Conservation (phyloP, 495 filamentous ascomycete species). For the Penicillium alfredii region DNA sequence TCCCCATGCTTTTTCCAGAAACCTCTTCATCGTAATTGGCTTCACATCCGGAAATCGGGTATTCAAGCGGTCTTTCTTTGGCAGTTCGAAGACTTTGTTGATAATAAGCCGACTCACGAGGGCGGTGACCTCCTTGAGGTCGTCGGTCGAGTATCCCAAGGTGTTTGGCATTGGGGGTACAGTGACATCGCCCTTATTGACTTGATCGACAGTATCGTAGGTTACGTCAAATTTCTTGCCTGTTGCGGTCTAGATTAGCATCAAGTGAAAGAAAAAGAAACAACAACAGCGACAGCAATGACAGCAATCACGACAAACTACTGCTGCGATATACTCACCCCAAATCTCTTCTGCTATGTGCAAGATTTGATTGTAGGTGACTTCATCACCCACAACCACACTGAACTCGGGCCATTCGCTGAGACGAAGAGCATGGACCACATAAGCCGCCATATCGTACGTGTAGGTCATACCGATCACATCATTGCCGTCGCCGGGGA, state of each 20-base stretch:
- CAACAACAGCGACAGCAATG: too few relatives aligned
- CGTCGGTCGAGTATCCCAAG: constrained; percentile 17
- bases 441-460: constrained; percentile 45
- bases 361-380: constrained; percentile 45
- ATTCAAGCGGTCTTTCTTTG: constrained; percentile 22
- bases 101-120: constrained; percentile 32
- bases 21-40: constrained; percentile 23
- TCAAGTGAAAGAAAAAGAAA: not conserved
- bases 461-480: constrained; percentile 48
- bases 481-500: constrained; percentile 47
- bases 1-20: constrained; percentile 24
- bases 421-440: constrained; percentile 40
- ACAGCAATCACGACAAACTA: not conserved
- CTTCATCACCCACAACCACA: constrained; percentile 39
- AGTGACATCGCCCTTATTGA: constrained; percentile 41
- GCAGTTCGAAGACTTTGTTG: constrained; percentile 27
- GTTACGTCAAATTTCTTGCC: constrained; percentile 45
- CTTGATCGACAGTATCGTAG: constrained; percentile 44
- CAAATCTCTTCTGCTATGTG: constrained; percentile 39
- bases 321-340: constrained; percentile 24
- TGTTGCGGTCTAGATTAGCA: constrained; percentile 6
- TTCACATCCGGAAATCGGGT: constrained; percentile 22
- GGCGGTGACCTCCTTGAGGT: constrained; percentile 25
- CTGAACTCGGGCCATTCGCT: constrained; percentile 43
- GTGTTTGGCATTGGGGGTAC: constrained; percentile 34